phyloP scores from a whole-genome alignment of 2,329 filamentous ascomycete genomes.

The Neopestalotiopsis clavispora region DNA sequence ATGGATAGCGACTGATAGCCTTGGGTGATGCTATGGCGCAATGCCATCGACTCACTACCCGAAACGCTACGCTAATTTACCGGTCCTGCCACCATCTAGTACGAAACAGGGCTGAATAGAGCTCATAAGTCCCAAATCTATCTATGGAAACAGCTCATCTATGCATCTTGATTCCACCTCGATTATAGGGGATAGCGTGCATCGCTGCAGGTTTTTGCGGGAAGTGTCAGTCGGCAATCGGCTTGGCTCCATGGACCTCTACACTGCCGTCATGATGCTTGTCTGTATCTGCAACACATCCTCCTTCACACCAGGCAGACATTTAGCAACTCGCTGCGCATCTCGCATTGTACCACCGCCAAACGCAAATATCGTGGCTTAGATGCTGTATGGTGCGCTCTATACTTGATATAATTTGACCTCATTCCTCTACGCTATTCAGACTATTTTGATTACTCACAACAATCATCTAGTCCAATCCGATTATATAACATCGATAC shows the following conservation, averaged over 20 bases:
- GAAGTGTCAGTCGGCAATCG: background rate
- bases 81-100: background rate
- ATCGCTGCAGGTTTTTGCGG: background rate
- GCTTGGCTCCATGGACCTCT: background rate
- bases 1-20: background rate
- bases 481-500: background rate
- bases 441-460: background rate
- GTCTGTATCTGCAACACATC: background rate
- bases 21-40: background rate
- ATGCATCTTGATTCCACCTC: background rate
- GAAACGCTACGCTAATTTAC: background rate
- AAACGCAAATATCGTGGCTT: background rate
- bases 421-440: background rate
- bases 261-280: background rate
- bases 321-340: constrained; percentile 1
- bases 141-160: background rate
- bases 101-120: background rate
- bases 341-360: background rate
- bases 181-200: background rate
- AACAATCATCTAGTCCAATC: background rate
- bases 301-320: background rate
- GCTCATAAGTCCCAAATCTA: background rate
- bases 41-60: background rate
- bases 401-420: background rate
- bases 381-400: background rate